Conservation (phyloP, 2,329 filamentous ascomycete species). For the Colletotrichum paranaense region DNA sequence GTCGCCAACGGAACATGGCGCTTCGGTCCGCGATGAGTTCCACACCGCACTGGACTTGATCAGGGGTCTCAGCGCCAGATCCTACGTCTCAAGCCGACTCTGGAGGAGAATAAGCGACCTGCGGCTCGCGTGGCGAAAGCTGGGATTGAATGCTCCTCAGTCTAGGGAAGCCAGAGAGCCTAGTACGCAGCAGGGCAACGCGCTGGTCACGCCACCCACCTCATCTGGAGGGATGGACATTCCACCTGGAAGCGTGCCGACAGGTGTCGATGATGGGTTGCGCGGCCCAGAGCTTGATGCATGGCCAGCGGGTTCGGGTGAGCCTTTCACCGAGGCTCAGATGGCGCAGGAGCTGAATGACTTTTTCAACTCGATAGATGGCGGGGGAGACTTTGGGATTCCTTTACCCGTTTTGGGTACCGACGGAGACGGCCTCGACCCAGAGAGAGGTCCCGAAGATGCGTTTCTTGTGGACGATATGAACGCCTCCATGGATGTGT, state of each 20-base stretch:
- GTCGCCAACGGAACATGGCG: conserved; percentile 14
- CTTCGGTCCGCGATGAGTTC: conserved; percentile 25
- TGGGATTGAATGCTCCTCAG: conserved; percentile 4
- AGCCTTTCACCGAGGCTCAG: conserved; percentile 2
- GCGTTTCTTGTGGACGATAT: background rate
- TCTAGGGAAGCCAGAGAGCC: background rate
- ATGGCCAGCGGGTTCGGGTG: background rate
- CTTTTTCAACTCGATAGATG: conserved; percentile 27
- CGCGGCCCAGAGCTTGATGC: background rate
- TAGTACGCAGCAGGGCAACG: background rate
- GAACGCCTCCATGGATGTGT: conserved; percentile 9
- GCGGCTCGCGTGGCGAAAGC: conserved; percentile 17
- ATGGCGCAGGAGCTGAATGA: conserved; percentile 29
- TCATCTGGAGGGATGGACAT: background rate
- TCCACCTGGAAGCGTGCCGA: background rate
- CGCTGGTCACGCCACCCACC: background rate
- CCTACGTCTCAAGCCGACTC: conserved; percentile 20
- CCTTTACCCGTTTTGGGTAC: conserved; percentile 8
- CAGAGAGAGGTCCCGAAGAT: background rate
- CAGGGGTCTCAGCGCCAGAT: conserved; percentile 24
- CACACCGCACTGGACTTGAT: conserved; percentile 26
- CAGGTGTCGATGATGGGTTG: background rate
- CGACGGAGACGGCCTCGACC: background rate
- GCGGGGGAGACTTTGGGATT: background rate
- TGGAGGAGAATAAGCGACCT: conserved; percentile 28